These are phyloP conservation scores for Sanghuangporus weigelae DNA, from an alignment of 1,284 basidiomycete species.

Conservation along the genomic window DNA sequence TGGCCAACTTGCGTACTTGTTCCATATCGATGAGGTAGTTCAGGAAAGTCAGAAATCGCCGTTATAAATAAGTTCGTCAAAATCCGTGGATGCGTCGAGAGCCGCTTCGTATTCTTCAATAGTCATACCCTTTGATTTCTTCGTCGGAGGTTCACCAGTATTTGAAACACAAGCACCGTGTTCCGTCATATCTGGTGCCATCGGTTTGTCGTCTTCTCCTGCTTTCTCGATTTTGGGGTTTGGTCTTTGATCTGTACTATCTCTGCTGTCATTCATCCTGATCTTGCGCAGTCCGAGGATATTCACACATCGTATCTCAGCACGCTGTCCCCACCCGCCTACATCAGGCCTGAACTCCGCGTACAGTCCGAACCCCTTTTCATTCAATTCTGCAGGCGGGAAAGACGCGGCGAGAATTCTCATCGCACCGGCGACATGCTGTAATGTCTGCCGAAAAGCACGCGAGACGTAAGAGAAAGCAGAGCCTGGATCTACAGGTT, in stretches of 20 bases:
- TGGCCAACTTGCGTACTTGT: background rate
- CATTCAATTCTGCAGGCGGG: constrained; percentile 59
- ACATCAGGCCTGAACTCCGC: constrained; percentile 69
- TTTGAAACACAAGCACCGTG: constrained; percentile 17
- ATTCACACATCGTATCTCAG: constrained; percentile 55
- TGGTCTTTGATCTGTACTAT: background rate
- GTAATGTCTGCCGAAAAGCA: constrained; percentile 70
- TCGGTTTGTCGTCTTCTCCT: background rate
- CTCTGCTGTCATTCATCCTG: background rate
- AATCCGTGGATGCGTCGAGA: constrained; percentile 30
- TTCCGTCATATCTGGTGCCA: background rate
- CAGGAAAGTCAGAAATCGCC: constrained; percentile 25
- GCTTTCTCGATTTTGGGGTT: background rate
- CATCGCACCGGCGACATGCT: constrained; percentile 75
- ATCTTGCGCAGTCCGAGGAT: constrained; percentile 53
- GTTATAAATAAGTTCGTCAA: constrained; percentile 21
- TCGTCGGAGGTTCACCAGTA: constrained; percentile 29
- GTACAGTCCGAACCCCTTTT: constrained; percentile 68
- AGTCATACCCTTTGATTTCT: constrained; percentile 36
- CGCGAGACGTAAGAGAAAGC: constrained; percentile 83
- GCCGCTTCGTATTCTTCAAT: constrained; percentile 49
- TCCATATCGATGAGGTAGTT: background rate
- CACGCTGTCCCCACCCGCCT: constrained; percentile 70
- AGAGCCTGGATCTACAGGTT: constrained; percentile 64
- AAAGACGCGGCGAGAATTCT: constrained; percentile 73